These are phyloP conservation scores for Perkinsus marinus DNA, from an alignment of 169 alveolate genomes.

Conservation along the genomic window DNA sequence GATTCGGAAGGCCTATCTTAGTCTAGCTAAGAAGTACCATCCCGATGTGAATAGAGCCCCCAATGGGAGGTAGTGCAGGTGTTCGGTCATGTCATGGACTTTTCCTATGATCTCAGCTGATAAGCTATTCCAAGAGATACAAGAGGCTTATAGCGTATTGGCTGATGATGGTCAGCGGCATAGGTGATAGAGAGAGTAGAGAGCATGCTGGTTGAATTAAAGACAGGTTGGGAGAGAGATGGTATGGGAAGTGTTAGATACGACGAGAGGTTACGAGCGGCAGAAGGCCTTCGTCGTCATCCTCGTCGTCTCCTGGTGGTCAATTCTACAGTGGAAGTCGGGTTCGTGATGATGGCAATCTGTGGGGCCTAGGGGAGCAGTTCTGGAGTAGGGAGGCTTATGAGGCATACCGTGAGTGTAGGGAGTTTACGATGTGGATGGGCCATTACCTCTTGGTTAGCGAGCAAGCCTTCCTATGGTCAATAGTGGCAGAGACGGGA, in stretches of 20 bases:
- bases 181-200: background rate
- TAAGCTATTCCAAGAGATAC: background rate
- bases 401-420: background rate
- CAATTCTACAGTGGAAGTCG: background rate
- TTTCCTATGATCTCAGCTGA: background rate
- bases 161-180: background rate
- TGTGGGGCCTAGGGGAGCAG: background rate
- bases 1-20: conserved; percentile 29
- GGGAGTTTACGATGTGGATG: background rate
- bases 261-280: background rate
- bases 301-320: background rate
- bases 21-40: conserved; percentile 43
- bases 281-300: background rate
- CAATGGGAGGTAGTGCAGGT: background rate
- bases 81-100: background rate
- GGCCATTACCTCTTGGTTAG: background rate
- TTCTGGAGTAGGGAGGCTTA: background rate
- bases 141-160: background rate
- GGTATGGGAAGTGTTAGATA: background rate
- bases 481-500: background rate
- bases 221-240: no score
- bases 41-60: conserved; percentile 29
- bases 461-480: background rate
- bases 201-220: no score
- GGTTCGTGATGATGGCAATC: background rate